Conservation (phyloP, 2,329 filamentous ascomycete species). For the Trichoderma arundinaceum region DNA sequence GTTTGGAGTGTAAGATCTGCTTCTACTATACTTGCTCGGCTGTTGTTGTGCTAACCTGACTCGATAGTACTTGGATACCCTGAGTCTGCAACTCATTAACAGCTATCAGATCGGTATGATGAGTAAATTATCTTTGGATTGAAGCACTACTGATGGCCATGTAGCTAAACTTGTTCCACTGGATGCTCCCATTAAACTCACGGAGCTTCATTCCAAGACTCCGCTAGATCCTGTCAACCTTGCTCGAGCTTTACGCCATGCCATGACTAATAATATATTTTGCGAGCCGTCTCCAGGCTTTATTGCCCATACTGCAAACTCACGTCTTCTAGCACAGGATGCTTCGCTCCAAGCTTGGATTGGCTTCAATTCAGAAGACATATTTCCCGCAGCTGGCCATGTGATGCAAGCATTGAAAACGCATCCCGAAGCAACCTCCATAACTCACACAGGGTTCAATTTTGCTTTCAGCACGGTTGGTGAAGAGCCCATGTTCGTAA, state of each 20-base stretch:
- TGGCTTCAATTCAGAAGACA: slow-evolving; percentile 60
- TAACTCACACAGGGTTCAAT: slow-evolving; percentile 58
- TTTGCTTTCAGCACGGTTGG: slow-evolving; percentile 57
- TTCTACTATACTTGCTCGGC: not conserved
- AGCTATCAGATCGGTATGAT: slow-evolving; percentile 54
- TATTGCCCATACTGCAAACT: slow-evolving; percentile 62
- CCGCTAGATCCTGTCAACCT: slow-evolving; percentile 56
- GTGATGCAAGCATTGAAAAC: slow-evolving; percentile 52
- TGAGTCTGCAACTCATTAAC: slow-evolving; percentile 58
- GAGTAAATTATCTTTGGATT: not conserved
- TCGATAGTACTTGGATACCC: slow-evolving; percentile 54
- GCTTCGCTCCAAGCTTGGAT: slow-evolving; percentile 58
- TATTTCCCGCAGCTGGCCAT: slow-evolving; percentile 56
- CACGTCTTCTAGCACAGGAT: slow-evolving; percentile 57
- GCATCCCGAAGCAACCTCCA: slow-evolving; percentile 55
- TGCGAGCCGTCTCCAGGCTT: slow-evolving; percentile 55
- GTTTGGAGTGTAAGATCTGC: slow-evolving; percentile 55
- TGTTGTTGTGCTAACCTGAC: not conserved
- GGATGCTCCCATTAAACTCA: slow-evolving; percentile 51
- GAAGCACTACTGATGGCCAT: not conserved
- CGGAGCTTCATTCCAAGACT: slow-evolving; percentile 53
- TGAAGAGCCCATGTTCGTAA: slow-evolving; percentile 60
- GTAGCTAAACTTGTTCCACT: slow-evolving; percentile 58
- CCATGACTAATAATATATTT: slow-evolving; percentile 64
- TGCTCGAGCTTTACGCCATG: slow-evolving; percentile 58